A percentile compares a stretch with the other conserved stretches of the same genome.
These are phyloP conservation scores for Plantago major DNA, from an alignment of 257 asterid genomes.

Conservation along the genomic window DNA sequence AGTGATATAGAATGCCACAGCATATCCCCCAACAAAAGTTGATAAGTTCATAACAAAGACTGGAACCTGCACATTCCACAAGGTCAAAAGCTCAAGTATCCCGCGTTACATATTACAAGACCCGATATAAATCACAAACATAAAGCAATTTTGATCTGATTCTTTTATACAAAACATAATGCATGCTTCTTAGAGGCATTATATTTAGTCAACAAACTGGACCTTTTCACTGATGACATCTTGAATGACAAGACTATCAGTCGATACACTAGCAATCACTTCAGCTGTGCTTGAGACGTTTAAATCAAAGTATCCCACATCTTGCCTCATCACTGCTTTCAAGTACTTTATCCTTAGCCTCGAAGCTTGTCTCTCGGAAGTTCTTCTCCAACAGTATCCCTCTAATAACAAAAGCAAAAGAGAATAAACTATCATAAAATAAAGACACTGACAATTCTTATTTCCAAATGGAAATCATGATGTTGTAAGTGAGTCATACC, in stretches of 20 bases:
- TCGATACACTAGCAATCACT: slow-evolving; percentile 45
- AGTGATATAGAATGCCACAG: slow-evolving; percentile 38
- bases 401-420: slow-evolving; percentile 18
- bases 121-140: no score
- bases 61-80: slow-evolving; percentile 31
- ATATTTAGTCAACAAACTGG: no score
- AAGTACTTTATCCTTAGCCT: slow-evolving; percentile 40
- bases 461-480: not conserved
- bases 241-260: slow-evolving; percentile 52
- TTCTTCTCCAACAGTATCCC: slow-evolving; percentile 67
- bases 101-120: no score
- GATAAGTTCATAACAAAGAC: slow-evolving; percentile 48
- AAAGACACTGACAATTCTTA: no score
- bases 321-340: slow-evolving; percentile 60
- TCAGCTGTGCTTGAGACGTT: slow-evolving; percentile 56
- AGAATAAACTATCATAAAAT: not conserved
- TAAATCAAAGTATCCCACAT: slow-evolving; percentile 56
- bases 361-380: slow-evolving; percentile 63
- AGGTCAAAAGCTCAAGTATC: no score
- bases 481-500: slow-evolving; percentile 26
- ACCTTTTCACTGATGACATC: slow-evolving; percentile 69
- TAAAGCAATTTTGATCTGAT: no score
- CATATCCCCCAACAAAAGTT: slow-evolving; percentile 38
- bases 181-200: no score
- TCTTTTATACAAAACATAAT: no score